phyloP scores from a whole-genome alignment of 208 protist genomes.

The Tritrichomonas foetus region DNA sequence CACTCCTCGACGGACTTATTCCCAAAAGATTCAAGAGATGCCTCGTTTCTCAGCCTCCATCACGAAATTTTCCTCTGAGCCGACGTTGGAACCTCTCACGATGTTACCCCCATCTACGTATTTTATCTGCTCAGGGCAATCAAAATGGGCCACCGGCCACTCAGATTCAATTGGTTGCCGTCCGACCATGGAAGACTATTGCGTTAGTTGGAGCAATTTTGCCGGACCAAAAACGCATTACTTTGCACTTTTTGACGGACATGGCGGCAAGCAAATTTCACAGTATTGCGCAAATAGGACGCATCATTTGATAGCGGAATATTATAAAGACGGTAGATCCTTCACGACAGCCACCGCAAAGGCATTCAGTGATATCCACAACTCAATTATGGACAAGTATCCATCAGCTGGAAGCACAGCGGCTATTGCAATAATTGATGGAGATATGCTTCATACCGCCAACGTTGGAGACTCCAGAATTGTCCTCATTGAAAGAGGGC shows the following conservation, averaged over 20 bases:
- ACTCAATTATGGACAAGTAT: not conserved
- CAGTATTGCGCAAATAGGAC: not conserved
- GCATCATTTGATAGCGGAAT: not conserved
- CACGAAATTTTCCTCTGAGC: too few relatives aligned
- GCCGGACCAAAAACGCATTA: not conserved
- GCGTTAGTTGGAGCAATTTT: not conserved
- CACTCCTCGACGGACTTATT: too few relatives aligned
- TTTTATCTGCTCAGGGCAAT: too few relatives aligned
- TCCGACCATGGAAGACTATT: not conserved
- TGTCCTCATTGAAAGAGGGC: not conserved
- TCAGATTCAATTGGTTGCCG: not conserved
- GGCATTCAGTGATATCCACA: not conserved
- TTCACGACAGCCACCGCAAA: not conserved
- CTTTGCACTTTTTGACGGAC: not conserved
- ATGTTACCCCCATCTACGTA: too few relatives aligned
- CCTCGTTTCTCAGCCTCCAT: too few relatives aligned
- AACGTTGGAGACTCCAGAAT: constrained; percentile 24
- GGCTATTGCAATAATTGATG: not conserved
- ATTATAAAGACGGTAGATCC: not conserved
- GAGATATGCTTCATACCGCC: not conserved
- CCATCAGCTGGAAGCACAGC: not conserved
- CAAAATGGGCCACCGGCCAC: too few relatives aligned
- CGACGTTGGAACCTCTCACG: too few relatives aligned
- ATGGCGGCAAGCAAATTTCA: not conserved
- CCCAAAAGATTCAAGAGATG: too few relatives aligned